Evolutionary conservation across 139 green algal genomes (phyloP).

Genomic region (Tetraselmis chui): DNA sequence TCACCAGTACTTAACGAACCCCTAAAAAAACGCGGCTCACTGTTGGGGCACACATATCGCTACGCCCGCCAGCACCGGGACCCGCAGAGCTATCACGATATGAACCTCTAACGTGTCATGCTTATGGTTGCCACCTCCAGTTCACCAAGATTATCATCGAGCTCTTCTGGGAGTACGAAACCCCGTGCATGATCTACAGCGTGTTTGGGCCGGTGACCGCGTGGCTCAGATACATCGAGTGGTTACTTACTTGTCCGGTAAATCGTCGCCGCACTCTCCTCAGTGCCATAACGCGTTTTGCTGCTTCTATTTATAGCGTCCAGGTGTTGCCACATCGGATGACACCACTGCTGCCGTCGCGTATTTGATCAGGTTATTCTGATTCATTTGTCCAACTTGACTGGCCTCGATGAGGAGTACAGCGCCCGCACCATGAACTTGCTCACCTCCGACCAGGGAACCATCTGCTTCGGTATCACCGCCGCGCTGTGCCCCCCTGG

Average conservation of each 20-base stretch:
- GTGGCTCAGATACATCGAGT: conserved; percentile 8
- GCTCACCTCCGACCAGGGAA: conserved; percentile 10
- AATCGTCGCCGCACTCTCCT: no score
- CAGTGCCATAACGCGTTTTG: no score
- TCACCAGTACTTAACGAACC: no score
- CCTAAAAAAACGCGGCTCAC: no score
- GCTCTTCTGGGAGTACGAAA: not conserved
- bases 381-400: conserved; percentile 16
- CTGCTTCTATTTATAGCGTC: no score
- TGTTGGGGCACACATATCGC: no score
- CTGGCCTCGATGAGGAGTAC: conserved; percentile 13
- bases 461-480: conserved; percentile 1
- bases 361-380: conserved; percentile 1
- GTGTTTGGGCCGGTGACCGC: not conserved
- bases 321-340: no score
- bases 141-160: not conserved
- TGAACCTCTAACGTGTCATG: no score
- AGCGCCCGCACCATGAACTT: conserved; percentile 7
- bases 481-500: not conserved
- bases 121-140: not conserved
- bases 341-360: no score
- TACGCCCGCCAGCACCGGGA: no score
- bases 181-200: conserved; percentile 3
- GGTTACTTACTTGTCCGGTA: conserved; percentile 13
- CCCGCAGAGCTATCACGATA: no score